phyloP scores from a whole-genome alignment of 768 basidiomycete species.

The Lyophyllum semitale region DNA sequence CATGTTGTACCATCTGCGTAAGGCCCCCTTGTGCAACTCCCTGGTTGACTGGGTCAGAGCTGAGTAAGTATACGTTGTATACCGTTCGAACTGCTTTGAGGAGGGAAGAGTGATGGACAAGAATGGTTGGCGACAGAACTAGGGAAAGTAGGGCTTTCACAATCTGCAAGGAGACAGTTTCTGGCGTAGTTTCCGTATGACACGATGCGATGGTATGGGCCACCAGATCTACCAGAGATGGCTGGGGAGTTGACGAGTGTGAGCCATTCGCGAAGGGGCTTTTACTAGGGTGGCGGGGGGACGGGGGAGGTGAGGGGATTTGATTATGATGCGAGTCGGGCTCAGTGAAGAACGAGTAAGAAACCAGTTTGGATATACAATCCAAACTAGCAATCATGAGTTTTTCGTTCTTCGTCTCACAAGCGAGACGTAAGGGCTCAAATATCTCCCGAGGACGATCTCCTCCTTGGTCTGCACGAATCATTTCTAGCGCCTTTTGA shows the following conservation, averaged over 20 bases:
- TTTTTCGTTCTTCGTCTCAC: constrained; percentile 92
- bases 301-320: constrained; percentile 76
- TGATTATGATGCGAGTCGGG: constrained; percentile 38
- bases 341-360: constrained; percentile 95
- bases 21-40: constrained; percentile 98
- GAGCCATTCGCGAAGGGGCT: constrained; percentile 44
- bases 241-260: constrained; percentile 53
- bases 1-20: constrained; percentile 97
- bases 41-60: constrained; percentile 88
- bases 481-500: constrained; percentile 79
- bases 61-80: constrained; percentile 96
- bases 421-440: constrained; percentile 93
- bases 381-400: constrained; percentile 96
- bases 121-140: constrained; percentile 80
- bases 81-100: constrained; percentile 97
- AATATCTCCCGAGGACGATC: constrained; percentile 87
- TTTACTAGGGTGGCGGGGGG: constrained; percentile 54
- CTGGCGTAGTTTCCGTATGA: constrained; percentile 85
- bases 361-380: constrained; percentile 96
- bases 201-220: constrained; percentile 93
- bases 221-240: constrained; percentile 89
- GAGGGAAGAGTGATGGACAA: constrained; percentile 94
- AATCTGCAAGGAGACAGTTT: constrained; percentile 92
- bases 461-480: constrained; percentile 73
- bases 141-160: constrained; percentile 92